Base-by-base conservation (phyloP, 805 yeast species). In the Ogataea parapolymorpha region DNA sequence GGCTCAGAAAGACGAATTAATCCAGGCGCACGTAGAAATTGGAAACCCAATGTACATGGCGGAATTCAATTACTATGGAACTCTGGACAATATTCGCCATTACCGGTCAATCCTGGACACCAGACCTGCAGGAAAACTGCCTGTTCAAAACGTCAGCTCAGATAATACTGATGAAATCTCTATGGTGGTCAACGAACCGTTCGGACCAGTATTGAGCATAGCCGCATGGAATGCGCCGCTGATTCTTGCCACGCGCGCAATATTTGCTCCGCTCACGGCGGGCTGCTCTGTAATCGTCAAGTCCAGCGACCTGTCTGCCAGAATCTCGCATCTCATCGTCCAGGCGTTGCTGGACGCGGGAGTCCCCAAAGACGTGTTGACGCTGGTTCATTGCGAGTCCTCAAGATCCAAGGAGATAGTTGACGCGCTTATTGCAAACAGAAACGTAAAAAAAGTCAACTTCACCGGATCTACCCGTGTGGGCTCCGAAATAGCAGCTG, bases 161-260 rank as follows among this genome's bases (percentile, higher is more conserved):
- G 22, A 15, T 2, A 24, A 26, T 7, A 18, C 37, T 13, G 16
- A 32, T 16, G 50, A 46, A 11, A 35, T 56, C 18, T 35, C 58
- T 1, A 18, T 69, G 39, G 59, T 63, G 2, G 30, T 63, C 12
- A 61, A 55, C 30, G 60, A 63, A 30, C 77, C 78, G 1, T 40
- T 70, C 12, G 77, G 78, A 1, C 71, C 75, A 0, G 71, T 72
- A 1, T 49, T 72, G 26, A 61, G 74, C 13, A 66, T 72, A 2
- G 60, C 75, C 2, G 70, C 78, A 0, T 72, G 77, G 77, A 72
- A 72, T 53, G 76, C 74, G 1, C 75, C 78, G 2, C 66, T 65
- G 0, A 58, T 70, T 12, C 54, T 72, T 25, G 54, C 66, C 11
- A 59, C 62, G 12, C 57, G 77, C 41, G 56, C 72, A 2, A 59